Evolutionary conservation across 805 yeast species (phyloP), one percentile per base, ranked within the genome.

Genomic region (Scheffersomyces stipitis): DNA sequence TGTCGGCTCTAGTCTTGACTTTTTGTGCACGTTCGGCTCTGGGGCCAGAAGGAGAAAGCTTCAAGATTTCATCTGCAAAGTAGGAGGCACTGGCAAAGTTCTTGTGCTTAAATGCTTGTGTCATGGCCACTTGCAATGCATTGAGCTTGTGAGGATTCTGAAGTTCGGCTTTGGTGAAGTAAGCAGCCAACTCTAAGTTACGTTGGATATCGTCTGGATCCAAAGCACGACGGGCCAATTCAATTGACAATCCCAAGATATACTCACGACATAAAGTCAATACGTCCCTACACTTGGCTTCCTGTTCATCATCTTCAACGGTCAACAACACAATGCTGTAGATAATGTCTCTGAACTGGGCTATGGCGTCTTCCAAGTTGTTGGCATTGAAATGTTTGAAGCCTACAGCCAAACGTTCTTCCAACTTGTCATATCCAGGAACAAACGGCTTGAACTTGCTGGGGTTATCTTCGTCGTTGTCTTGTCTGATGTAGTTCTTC

Each of bases 61-160:
- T 73, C 56, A 93, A 73, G 56, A 86, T 83, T 64, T 88, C 90
- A 15, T 76, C 71, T 0, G 99, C 98, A 71, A 93, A 93, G 56
- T 80, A 81, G 5, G 96, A 80, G 1, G 99, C 96, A 42, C 84
- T 78, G 3, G 90, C 83, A 66, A 67, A 93, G 66, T 93, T 91
- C 62, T 90, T 89, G 59, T 83, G 74, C 59, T 85, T 86, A 75
- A 86, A 89, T 27, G 93, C 80, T 69, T 87, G 95, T 30, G 85
- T 81, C 93, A 91, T 86, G 27, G 99, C 99, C 38, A 89, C 96
- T 60, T 88, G 95, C 52, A 89, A 73, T 9, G 98, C 96, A 55
- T 88, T 83, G 36, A 83, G 78, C 41, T 84, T 78, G 63, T 93
- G 99, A 5, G 84, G 83, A 24, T 86, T 81, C 46, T 84, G 87